Percentiles rank a stretch among this genome's conserved stretches.
Conservation (phyloP, 2,329 filamentous ascomycete genomes). For the Aspergillus tamarii region DNA sequence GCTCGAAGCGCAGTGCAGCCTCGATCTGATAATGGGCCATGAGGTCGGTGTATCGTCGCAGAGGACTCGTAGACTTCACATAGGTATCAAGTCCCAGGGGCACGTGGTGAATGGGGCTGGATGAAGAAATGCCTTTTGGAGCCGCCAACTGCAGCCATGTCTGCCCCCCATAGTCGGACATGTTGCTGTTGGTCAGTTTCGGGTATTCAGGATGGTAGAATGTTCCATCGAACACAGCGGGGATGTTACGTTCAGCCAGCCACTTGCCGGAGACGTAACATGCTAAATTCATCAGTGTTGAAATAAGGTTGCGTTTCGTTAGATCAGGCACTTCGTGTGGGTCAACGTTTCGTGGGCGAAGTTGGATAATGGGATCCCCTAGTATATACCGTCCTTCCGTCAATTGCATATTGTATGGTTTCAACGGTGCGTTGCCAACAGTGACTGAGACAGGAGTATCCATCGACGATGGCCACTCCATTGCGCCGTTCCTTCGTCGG, state of each 20-base stretch:
- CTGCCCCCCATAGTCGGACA: conserved; percentile 46
- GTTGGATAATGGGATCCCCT: conserved; percentile 48
- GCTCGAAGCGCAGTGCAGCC: conserved; percentile 61
- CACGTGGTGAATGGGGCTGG: conserved; percentile 53
- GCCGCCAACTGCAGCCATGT: conserved; percentile 41
- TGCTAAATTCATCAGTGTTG: conserved; percentile 60
- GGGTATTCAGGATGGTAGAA: conserved; percentile 45
- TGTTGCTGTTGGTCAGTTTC: conserved; percentile 40
- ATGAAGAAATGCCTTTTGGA: conserved; percentile 48
- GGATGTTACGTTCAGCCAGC: conserved; percentile 41
- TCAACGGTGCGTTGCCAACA: conserved; percentile 24
- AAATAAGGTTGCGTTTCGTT: conserved; percentile 45
- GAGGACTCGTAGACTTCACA: conserved; percentile 62
- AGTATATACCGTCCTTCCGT: conserved; percentile 36
- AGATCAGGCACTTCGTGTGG: conserved; percentile 42
- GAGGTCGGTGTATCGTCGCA: conserved; percentile 64
- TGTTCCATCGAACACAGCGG: conserved; percentile 40
- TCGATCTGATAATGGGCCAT: conserved; percentile 68
- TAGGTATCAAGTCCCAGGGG: conserved; percentile 58
- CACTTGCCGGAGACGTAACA: conserved; percentile 40
- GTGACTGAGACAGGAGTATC: conserved; percentile 31
- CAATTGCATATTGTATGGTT: conserved; percentile 35
- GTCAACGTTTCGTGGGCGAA: conserved; percentile 32
- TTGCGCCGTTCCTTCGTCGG: conserved; percentile 43
- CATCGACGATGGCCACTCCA: conserved; percentile 33